Evolutionary conservation across 78 protist genomes (phyloP).

Genomic region (Salpingoeca rosetta): DNA sequence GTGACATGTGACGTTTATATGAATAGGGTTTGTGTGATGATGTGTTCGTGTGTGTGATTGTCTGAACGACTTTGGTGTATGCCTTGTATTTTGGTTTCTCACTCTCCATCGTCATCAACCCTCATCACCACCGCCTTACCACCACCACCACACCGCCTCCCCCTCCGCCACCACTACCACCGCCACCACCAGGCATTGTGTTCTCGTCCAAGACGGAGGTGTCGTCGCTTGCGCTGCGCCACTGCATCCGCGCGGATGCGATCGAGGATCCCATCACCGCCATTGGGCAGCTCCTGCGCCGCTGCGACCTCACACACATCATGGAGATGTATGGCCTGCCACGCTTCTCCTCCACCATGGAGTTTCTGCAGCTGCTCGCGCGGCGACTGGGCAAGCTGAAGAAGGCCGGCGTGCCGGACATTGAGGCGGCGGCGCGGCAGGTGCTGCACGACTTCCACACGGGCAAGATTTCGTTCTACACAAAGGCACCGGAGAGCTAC

Average conservation of each 20-base stretch:
- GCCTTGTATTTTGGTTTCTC: background rate
- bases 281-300: constrained; percentile 17
- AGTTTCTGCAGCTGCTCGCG: constrained; percentile 19
- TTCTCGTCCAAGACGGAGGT: constrained; percentile 26
- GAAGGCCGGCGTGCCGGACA: constrained; percentile 28
- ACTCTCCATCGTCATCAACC: no score
- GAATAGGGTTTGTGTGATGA: background rate
- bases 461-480: constrained; percentile 40
- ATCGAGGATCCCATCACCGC: constrained; percentile 54
- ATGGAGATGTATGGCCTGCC: constrained; percentile 27
- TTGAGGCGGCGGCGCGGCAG: constrained; percentile 6
- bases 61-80: no score
- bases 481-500: constrained; percentile 13
- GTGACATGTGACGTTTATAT: background rate
- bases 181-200: background rate
- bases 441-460: constrained; percentile 33
- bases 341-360: background rate
- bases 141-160: no score
- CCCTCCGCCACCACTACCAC: no score
- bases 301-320: constrained; percentile 19
- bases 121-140: no score
- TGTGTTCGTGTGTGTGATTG: background rate
- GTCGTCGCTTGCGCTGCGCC: constrained; percentile 17
- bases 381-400: constrained; percentile 25
- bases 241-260: constrained; percentile 32